These are phyloP conservation scores for Nicotiana paniculata DNA, from an alignment of 257 asterid species.

Conservation along the genomic window DNA sequence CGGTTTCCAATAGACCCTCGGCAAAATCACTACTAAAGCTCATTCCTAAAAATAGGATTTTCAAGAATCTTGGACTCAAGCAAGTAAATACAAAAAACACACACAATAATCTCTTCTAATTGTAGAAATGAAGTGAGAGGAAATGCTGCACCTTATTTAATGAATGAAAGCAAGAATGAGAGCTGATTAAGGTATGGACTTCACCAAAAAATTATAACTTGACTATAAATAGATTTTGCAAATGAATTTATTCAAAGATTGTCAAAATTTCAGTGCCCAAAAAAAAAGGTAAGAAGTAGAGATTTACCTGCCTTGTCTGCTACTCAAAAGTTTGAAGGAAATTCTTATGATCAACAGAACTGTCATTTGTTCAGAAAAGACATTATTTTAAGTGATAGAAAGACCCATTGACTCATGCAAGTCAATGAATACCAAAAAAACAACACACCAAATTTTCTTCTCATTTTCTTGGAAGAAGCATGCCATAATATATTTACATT, in stretches of 20 bases:
- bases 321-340: neutral
- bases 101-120: neutral
- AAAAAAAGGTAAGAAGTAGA: neutral
- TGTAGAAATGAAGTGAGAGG: neutral
- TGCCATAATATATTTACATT: neutral
- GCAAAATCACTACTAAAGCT: neutral
- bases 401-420: slow-evolving; percentile 11
- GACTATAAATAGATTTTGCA: neutral
- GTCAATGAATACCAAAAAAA: slow-evolving; percentile 9
- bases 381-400: neutral
- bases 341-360: neutral
- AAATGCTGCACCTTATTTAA: neutral
- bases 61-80: neutral
- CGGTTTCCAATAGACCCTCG: no score
- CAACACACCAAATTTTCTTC: neutral
- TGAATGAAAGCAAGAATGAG: neutral
- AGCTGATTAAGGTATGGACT: neutral
- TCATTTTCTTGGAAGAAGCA: slow-evolving; percentile 24
- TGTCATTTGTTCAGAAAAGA: neutral
- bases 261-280: neutral
- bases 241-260: neutral
- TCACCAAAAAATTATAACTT: neutral
- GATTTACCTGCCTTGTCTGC: neutral
- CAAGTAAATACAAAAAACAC: neutral
- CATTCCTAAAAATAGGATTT: neutral